Evolutionary conservation across 306 rosid species (phyloP), one percentile per base, ranked within the genome.

Genomic region (Acacia melanoxylon): DNA sequence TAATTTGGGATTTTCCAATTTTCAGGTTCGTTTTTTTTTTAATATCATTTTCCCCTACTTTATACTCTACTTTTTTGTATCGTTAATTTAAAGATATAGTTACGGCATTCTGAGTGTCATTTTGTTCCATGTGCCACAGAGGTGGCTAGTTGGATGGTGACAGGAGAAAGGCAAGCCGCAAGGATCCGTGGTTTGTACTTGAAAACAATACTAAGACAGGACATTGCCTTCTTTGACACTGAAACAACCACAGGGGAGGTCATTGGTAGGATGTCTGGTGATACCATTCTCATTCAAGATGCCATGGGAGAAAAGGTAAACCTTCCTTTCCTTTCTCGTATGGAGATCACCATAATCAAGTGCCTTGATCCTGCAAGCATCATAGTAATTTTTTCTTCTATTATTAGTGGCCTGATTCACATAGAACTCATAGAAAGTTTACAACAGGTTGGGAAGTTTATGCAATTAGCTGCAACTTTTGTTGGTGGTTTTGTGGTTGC

Each of bases 121-220:
- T 5, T 37, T 37, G 41, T 37, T 68, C 13, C 66, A 48, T 58
- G 49, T 44, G 69, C 12, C 63, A 83, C 80, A 95, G 98, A 95
- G 95, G 97, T 95, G 59, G 4, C 99, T n/a, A 87, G 94, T 79
- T 95, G 98, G 99, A 90, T 90, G 91, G 94, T 95, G 35, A 91
- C 97, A 0, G 98, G 98, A 73, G 99, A 93, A 79, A 91, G 99
- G 81, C 99, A 95, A 49, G 97, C 98, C 0, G 67, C 95, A 4
- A 69, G 98, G 12, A 93, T 95, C 68, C 90, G 98, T 41, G 81
- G 92, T 24, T 77, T 91, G 87, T 95, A 95, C 89, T 87, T 95
- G 87, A 88, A 89, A 83, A 89, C 95, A 14, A 95, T 93, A 72
- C 70, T 93, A 1, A 86, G 94, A 67, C 98, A 95, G 24, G 98